phyloP scores from a whole-genome alignment of 2,329 filamentous ascomycete species.

The Apiospora koreana region DNA sequence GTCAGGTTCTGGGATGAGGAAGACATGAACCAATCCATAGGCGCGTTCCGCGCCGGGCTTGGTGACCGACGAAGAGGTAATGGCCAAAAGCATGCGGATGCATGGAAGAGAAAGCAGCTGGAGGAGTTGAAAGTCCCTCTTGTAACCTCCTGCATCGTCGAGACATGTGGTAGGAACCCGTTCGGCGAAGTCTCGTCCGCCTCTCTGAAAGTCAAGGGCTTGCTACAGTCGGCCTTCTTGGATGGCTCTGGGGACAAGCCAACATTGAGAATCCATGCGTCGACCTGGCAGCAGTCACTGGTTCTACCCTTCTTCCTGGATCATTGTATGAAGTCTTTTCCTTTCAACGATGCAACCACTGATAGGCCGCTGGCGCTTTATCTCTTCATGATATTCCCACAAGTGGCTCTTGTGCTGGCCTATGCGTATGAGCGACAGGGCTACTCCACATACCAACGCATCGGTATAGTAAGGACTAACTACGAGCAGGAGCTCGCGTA shows the following conservation, averaged over 20 bases:
- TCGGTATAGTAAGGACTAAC: not conserved
- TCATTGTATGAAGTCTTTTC: not conserved
- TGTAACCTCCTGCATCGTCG: not conserved
- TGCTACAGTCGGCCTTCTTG: too few species aligned
- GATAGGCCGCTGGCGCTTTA: too few species aligned
- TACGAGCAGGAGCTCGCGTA: not conserved
- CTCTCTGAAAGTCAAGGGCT: not conserved
- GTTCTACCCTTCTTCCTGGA: not conserved
- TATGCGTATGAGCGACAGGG: too few species aligned
- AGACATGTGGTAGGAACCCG: not conserved
- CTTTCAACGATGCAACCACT: too few species aligned
- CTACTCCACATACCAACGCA: not conserved
- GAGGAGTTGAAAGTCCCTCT: not conserved
- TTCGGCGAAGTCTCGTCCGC: not conserved
- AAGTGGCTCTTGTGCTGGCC: not conserved
- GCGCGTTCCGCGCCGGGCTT: too few species aligned
- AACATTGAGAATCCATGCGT: not conserved
- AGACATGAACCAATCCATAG: too few species aligned
- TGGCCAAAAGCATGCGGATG: not conserved
- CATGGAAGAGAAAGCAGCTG: not conserved
- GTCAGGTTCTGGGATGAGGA: not conserved
- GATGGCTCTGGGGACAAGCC: not conserved
- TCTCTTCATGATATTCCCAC: not conserved
- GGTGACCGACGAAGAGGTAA: not conserved
- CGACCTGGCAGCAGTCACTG: not conserved